phyloP scores from a whole-genome alignment of 1,284 basidiomycete genomes.

The Austroboletus novae-zelandiae region DNA sequence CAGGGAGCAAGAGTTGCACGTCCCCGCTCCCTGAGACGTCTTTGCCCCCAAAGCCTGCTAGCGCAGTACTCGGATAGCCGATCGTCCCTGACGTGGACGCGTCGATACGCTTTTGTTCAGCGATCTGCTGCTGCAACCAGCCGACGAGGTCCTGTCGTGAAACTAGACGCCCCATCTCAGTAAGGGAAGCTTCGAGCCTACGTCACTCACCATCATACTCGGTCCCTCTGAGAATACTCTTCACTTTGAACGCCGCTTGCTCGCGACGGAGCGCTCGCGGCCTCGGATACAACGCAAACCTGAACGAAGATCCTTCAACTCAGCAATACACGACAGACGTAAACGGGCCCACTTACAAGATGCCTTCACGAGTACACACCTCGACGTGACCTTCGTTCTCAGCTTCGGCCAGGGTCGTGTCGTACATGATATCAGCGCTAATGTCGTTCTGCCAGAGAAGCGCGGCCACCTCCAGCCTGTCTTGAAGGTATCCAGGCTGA shows the following conservation, averaged over 20 bases:
- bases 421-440: slow-evolving; percentile 87
- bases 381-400: slow-evolving; percentile 66
- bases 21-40: slow-evolving; percentile 40
- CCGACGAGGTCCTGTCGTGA: slow-evolving; percentile 67
- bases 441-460: slow-evolving; percentile 81
- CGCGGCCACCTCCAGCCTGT: slow-evolving; percentile 75
- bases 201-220: slow-evolving; percentile 62
- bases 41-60: slow-evolving; percentile 36
- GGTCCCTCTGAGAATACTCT: slow-evolving; percentile 72
- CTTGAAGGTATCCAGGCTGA: slow-evolving; percentile 70
- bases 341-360: slow-evolving; percentile 51
- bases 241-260: slow-evolving; percentile 72
- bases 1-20: slow-evolving; percentile 64
- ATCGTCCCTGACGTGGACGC: slow-evolving; percentile 56
- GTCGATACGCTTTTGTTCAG: slow-evolving; percentile 75
- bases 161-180: slow-evolving; percentile 37
- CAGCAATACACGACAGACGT: background rate
- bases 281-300: slow-evolving; percentile 71
- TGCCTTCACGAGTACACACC: slow-evolving; percentile 70
- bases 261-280: slow-evolving; percentile 56
- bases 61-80: slow-evolving; percentile 37
- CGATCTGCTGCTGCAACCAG: slow-evolving; percentile 74
- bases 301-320: slow-evolving; percentile 27
- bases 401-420: slow-evolving; percentile 57
- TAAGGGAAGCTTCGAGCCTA: background rate